Evolutionary conservation across 345 rosid genomes (phyloP).

Genomic region (Arabis hirsuta): DNA sequence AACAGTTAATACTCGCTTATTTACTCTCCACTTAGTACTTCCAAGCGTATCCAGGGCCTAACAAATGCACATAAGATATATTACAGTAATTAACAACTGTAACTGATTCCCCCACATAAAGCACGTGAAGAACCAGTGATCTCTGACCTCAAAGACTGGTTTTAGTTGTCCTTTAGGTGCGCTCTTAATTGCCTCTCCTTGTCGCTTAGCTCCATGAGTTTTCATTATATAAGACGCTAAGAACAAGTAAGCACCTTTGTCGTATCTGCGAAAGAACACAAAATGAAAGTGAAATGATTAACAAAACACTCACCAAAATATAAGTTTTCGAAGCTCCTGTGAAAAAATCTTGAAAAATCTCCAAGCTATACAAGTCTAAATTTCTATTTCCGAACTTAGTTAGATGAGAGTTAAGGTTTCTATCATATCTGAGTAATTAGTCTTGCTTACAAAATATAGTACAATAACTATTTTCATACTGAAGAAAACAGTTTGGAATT

Average conservation of each 20-base stretch:
- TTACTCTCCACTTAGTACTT: conserved; percentile 77
- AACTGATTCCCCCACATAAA: conserved; percentile 17
- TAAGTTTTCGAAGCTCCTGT: conserved; percentile 26
- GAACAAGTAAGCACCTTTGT: conserved; percentile 88
- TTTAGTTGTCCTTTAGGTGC: conserved; percentile 68
- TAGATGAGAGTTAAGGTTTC: conserved; percentile 16
- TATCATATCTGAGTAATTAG: conserved; percentile 26
- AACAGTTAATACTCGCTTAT: conserved; percentile 65
- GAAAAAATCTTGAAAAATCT: conserved; percentile 20
- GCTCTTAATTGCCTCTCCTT: conserved; percentile 72
- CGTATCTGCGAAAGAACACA: conserved; percentile 60
- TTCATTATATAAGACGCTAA: conserved; percentile 89
- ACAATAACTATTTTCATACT: conserved; percentile 2
- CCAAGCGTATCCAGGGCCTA: conserved; percentile 91
- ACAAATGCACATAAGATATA: conserved; percentile 22
- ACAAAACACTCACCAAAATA: conserved; percentile 2
- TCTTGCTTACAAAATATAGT: conserved; percentile 10
- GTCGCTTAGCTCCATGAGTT: conserved; percentile 84
- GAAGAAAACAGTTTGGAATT: conserved; percentile 24
- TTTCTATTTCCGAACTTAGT: not conserved
- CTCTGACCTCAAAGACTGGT: conserved; percentile 79
- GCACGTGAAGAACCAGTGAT: conserved; percentile 24
- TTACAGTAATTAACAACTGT: conserved; percentile 20
- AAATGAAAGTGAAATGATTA: conserved; percentile 14
- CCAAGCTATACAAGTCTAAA: conserved; percentile 7